Percentiles rank a stretch among this genome's conserved stretches.
phyloP scores from a whole-genome alignment of 2,329 filamentous ascomycete genomes.

The Scedosporium boydii region DNA sequence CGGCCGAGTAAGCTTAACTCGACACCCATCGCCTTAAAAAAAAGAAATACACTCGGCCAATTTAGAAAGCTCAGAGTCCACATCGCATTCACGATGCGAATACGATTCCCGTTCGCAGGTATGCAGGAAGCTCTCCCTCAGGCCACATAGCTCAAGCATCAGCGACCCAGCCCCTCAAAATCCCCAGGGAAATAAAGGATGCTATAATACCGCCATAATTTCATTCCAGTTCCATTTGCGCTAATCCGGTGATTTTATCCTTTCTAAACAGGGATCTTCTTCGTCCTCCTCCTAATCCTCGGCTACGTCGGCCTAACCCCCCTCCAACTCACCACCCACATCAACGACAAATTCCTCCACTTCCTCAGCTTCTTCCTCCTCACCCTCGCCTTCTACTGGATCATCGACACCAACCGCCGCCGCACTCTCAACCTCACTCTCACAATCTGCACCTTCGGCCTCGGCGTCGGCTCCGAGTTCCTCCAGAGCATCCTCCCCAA shows the following conservation, averaged over 20 bases:
- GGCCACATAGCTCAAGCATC: background rate
- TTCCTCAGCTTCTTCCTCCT: constrained; percentile 82
- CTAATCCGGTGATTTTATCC: background rate
- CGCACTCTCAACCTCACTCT: constrained; percentile 78
- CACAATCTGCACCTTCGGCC: constrained; percentile 61
- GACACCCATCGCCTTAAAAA: background rate
- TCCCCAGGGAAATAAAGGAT: background rate
- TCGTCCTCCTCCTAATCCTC: constrained; percentile 61
- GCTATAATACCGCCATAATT: background rate
- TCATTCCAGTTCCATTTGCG: background rate
- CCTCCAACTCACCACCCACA: constrained; percentile 41
- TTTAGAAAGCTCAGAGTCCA: background rate
- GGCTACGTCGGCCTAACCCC: constrained; percentile 72
- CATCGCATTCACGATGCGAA: constrained; percentile 34
- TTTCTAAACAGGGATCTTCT: constrained; percentile 56
- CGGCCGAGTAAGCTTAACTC: background rate
- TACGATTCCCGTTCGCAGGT: constrained; percentile 86
- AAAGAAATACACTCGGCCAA: background rate
- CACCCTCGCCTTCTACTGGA: constrained; percentile 90
- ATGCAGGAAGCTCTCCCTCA: constrained; percentile 20
- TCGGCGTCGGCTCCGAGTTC: constrained; percentile 68
- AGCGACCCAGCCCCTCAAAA: background rate
- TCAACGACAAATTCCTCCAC: constrained; percentile 89
- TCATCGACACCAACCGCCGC: constrained; percentile 81
- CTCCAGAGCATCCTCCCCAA: constrained; percentile 68